Percentiles rank a stretch among this genome's conserved stretches.
phyloP scores from a whole-genome alignment of 305 asterid species.

The Andrographis paniculata region DNA sequence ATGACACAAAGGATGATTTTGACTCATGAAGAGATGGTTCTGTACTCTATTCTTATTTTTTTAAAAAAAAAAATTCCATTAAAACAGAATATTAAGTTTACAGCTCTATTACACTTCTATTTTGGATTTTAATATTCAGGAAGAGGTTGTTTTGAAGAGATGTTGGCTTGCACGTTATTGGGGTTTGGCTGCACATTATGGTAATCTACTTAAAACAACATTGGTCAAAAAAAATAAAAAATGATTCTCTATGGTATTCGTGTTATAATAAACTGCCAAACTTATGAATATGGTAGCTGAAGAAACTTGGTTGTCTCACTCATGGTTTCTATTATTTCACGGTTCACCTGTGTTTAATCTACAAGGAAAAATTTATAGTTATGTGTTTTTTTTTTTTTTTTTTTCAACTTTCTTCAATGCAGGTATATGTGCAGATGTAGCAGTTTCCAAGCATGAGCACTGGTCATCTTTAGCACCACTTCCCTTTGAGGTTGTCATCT shows the following conservation, averaged over 20 bases:
- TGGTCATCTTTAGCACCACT: constrained; percentile 99
- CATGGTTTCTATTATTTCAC: neutral
- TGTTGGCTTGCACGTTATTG: constrained; percentile 99
- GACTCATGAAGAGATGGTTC: constrained; percentile 99
- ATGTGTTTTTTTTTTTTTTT: neutral
- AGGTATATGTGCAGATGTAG: constrained; percentile 95
- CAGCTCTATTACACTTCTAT: constrained; percentile 18
- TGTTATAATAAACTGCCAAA: neutral
- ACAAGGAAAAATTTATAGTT: neutral
- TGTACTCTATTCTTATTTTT: constrained; percentile 20
- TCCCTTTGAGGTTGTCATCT: constrained; percentile 90
- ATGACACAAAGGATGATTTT: constrained; percentile 98
- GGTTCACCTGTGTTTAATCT: neutral
- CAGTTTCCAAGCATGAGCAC: constrained; percentile 70
- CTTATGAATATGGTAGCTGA: constrained; percentile 4
- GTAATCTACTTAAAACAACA: constrained; percentile 36
- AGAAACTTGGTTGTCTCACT: neutral
- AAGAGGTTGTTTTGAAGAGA: constrained; percentile 97
- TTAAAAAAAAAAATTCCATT: too few relatives aligned
- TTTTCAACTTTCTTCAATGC: constrained; percentile 15
- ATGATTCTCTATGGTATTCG: constrained; percentile 1
- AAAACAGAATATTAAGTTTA: constrained; percentile 10
- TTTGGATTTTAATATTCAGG: constrained; percentile 37
- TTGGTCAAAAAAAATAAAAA: constrained; percentile 10
- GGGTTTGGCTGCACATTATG: constrained; percentile 87